A percentile compares a stretch with the other conserved stretches of the same genome.
phyloP scores from a whole-genome alignment of 2,329 filamentous ascomycete genomes.

The Diplodia sapinea region DNA sequence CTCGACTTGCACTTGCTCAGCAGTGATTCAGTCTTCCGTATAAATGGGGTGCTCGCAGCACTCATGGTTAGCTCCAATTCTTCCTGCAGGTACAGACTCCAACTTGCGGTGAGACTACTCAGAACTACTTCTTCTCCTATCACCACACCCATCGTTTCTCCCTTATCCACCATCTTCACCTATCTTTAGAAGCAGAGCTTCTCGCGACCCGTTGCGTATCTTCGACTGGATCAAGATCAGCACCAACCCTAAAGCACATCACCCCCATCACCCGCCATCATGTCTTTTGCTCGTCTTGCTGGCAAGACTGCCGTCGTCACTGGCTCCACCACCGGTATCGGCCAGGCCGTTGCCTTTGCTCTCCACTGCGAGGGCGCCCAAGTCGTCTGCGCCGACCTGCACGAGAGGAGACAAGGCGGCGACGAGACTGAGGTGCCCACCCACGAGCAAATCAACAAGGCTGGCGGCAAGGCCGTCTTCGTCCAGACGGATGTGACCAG shows the following conservation, averaged over 20 bases:
- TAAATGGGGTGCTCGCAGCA: constrained; percentile 18
- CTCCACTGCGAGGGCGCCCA: constrained; percentile 33
- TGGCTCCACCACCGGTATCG: constrained; percentile 43
- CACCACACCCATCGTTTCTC: constrained; percentile 13
- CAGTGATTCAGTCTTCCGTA: constrained; percentile 8
- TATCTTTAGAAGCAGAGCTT: constrained; percentile 28
- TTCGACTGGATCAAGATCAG: constrained; percentile 25
- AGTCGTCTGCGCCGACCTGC: constrained; percentile 36
- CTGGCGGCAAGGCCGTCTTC: constrained; percentile 35
- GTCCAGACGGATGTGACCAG: constrained; percentile 40
- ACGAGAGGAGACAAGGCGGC: constrained; percentile 7
- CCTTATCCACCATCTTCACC: neutral
- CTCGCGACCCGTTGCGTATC: constrained; percentile 10
- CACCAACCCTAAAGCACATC: constrained; percentile 20
- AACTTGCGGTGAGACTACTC: constrained; percentile 26
- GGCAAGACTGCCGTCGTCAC: constrained; percentile 42
- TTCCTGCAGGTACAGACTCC: constrained; percentile 22
- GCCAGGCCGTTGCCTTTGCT: constrained; percentile 37
- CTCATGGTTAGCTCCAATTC: constrained; percentile 21
- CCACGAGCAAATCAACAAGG: constrained; percentile 33
- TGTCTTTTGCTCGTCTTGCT: constrained; percentile 22
- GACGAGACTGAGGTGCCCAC: constrained; percentile 18
- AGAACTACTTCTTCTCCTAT: constrained; percentile 22
- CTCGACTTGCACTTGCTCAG: constrained; percentile 4
- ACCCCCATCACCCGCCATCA: neutral